These are phyloP conservation scores for Eucalyptus regnans DNA, from an alignment of 345 rosid genomes.

Conservation along the genomic window DNA sequence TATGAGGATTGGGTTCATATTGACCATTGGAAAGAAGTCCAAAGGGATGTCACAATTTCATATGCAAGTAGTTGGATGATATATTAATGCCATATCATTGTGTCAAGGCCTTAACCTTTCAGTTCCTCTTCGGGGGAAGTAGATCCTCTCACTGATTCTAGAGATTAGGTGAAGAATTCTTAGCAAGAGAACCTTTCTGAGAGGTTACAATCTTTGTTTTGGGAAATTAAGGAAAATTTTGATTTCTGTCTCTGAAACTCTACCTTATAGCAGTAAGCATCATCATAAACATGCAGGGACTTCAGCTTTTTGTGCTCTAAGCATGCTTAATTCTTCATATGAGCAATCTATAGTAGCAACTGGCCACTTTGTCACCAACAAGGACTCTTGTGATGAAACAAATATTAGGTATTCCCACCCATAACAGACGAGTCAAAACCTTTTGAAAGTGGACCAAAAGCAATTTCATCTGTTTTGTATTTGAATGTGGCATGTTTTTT, in stretches of 20 bases:
- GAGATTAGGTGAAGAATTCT: background rate
- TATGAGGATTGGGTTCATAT: background rate
- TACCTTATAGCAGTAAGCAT: background rate
- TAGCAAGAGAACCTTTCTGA: background rate
- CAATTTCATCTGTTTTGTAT: background rate
- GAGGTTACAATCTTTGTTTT: background rate
- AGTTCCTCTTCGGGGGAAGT: background rate
- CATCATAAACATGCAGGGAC: background rate
- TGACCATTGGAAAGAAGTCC: background rate
- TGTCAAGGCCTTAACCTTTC: background rate
- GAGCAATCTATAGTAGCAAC: background rate
- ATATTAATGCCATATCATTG: background rate
- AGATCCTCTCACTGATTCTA: background rate
- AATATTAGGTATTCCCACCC: background rate
- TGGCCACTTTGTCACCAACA: background rate
- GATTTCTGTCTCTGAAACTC: background rate
- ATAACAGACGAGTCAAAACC: background rate
- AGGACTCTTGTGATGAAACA: background rate
- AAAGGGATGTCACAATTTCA: background rate
- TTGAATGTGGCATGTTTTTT: background rate
- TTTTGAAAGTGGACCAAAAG: background rate
- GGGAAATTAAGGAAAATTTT: background rate
- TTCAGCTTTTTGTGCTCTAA: background rate
- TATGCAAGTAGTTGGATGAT: background rate
- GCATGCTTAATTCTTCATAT: background rate